These are phyloP conservation scores for Ascoidea tarda DNA, from an alignment of 805 yeast species.

Conservation along the genomic window DNA sequence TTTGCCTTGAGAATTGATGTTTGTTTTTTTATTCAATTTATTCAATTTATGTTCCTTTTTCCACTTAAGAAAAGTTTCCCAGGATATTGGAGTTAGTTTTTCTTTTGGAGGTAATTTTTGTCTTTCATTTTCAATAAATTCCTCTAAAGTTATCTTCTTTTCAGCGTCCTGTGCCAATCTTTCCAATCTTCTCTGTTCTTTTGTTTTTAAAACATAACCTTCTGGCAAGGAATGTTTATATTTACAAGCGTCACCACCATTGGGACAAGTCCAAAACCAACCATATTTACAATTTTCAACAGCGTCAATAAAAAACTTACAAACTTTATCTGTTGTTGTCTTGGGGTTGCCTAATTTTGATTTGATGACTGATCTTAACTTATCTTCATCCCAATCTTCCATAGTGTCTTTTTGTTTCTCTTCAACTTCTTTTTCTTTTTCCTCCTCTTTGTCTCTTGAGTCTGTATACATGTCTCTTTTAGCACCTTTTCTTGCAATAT, in stretches of 20 bases:
- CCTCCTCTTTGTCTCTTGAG: constrained; percentile 41
- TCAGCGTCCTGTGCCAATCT: constrained; percentile 69
- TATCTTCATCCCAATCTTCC: constrained; percentile 97
- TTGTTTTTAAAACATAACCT: constrained; percentile 92
- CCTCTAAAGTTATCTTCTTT: constrained; percentile 89
- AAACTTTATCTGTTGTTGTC: constrained; percentile 89
- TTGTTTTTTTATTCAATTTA: constrained; percentile 29
- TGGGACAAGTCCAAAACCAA: constrained; percentile 98
- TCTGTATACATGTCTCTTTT: constrained; percentile 92
- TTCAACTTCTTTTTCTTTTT: constrained; percentile 24
- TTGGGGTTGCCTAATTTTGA: constrained; percentile 92
- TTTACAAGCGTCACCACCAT: constrained; percentile 85
- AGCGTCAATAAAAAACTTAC: constrained; percentile 90
- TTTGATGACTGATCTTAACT: constrained; percentile 68
- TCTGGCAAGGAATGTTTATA: constrained; percentile 93
- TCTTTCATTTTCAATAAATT: constrained; percentile 89
- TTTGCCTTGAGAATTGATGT: constrained; percentile 26
- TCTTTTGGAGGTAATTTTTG: constrained; percentile 56
- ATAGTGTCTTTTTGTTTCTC: constrained; percentile 70
- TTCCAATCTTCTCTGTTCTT: constrained; percentile 87
- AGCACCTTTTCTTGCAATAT: constrained; percentile 72
- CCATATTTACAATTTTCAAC: constrained; percentile 97
- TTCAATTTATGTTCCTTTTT: constrained; percentile 52
- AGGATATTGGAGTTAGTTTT: constrained; percentile 75
- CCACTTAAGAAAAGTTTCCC: constrained; percentile 73